phyloP scores from a whole-genome alignment of 352 stramenopile genomes.

The Phytopythium litorale region DNA sequence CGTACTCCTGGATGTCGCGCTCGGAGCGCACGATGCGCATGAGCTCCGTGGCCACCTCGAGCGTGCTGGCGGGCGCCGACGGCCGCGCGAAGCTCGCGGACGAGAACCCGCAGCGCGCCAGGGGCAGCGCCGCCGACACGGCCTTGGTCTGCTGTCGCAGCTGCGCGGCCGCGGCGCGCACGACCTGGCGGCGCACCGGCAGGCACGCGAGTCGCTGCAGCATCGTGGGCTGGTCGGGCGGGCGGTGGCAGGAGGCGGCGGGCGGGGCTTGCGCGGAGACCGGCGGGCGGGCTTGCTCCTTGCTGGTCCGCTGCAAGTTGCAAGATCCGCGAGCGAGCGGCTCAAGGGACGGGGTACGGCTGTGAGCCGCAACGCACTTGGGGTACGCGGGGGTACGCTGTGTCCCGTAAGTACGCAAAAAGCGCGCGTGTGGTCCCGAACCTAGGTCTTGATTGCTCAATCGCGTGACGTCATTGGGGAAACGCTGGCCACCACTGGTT shows the following conservation, averaged over 20 bases:
- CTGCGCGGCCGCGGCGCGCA: slow-evolving; percentile 11
- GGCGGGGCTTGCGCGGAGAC: background rate
- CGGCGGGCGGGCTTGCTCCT: background rate
- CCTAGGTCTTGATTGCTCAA: slow-evolving; percentile 11
- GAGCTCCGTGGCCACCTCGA: slow-evolving; percentile 59
- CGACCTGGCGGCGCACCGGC: slow-evolving; percentile 12
- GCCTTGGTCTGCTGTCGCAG: slow-evolving; percentile 2
- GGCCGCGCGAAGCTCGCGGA: slow-evolving; percentile 4
- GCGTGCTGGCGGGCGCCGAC: slow-evolving; percentile 24
- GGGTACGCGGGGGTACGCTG: background rate
- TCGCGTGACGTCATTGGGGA: slow-evolving; percentile 2
- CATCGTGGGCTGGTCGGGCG: slow-evolving; percentile 4
- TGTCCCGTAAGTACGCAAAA: background rate
- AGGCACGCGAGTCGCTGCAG: slow-evolving; percentile 17
- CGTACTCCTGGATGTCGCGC: slow-evolving; percentile 61
- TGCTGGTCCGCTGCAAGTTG: background rate
- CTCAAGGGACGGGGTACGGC: background rate
- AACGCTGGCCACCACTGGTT: slow-evolving; percentile 4
- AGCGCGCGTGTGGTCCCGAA: slow-evolving; percentile 4
- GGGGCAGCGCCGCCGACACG: background rate
- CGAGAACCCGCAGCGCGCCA: background rate
- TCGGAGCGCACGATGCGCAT: slow-evolving; percentile 56
- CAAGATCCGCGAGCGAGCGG: background rate
- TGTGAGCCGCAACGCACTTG: background rate
- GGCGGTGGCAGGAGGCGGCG: background rate